A percentile compares a stretch with the other conserved stretches of the same genome.
These are phyloP conservation scores for Entomortierella chlamydospora DNA, from an alignment of 192 early-diverging fungal species.

Conservation along the genomic window DNA sequence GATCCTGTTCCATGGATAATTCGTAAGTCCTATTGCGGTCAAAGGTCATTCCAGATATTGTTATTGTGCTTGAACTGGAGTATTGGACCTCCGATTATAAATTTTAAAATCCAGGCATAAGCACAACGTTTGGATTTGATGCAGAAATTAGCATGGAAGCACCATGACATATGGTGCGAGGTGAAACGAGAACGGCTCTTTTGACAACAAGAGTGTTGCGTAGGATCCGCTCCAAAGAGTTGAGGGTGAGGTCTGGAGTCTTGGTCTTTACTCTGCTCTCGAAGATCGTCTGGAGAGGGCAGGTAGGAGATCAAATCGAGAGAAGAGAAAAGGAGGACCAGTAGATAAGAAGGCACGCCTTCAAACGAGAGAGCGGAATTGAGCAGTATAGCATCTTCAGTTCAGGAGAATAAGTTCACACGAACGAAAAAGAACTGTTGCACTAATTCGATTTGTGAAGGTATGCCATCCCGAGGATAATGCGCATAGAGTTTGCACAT, in stretches of 20 bases:
- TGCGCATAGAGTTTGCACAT: neutral
- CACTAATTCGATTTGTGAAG: too few species aligned
- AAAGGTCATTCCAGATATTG: neutral
- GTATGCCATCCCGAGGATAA: too few species aligned
- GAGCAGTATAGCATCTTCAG: too few species aligned
- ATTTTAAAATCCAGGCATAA: neutral
- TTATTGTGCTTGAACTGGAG: neutral
- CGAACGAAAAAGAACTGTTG: neutral
- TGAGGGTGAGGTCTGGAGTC: neutral
- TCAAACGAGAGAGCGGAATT: neutral
- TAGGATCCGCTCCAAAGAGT: neutral
- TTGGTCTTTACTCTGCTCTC: neutral
- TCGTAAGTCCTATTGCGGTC: conserved; percentile 26
- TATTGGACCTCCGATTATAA: neutral
- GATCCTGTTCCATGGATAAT: conserved; percentile 73
- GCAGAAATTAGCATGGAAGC: too few species aligned
- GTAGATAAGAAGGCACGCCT: neutral
- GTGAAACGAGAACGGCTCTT: too few species aligned
- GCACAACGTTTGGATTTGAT: neutral
- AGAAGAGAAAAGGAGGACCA: neutral
- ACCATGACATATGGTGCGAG: too few species aligned
- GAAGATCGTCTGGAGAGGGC: neutral
- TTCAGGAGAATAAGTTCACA: neutral
- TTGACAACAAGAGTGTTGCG: too few species aligned
- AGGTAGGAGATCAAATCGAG: neutral